Evolutionary conservation across 257 asterid species (phyloP).

Genomic region (Vinca minor): DNA sequence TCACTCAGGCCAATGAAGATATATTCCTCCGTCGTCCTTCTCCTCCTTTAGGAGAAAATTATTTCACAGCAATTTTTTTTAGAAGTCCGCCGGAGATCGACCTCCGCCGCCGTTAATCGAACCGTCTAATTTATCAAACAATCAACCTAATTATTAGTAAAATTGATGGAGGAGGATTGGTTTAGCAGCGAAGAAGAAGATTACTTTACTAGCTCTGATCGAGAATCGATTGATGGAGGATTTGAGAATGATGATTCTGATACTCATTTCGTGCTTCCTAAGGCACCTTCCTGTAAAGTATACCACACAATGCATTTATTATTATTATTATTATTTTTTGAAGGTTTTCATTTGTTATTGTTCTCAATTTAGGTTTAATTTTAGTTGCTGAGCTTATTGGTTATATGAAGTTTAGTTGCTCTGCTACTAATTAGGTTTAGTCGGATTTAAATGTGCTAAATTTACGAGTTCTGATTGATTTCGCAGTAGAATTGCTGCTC

Average conservation of each 20-base stretch:
- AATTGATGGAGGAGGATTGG: slow-evolving; percentile 44
- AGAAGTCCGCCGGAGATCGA: slow-evolving; percentile 10
- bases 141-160: background rate
- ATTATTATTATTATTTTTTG: background rate
- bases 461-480: background rate
- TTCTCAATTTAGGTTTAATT: background rate
- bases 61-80: background rate
- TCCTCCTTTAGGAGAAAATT: background rate
- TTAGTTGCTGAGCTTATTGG: background rate
- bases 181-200: slow-evolving; percentile 52
- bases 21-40: too few species aligned
- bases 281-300: slow-evolving; percentile 63
- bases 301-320: background rate
- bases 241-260: slow-evolving; percentile 56
- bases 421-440: background rate
- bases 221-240: slow-evolving; percentile 45
- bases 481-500: background rate
- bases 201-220: slow-evolving; percentile 46
- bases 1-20: background rate
- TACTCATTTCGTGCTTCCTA: slow-evolving; percentile 33
- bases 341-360: background rate
- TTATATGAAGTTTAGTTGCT: background rate
- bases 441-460: background rate
- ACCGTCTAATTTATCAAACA: background rate
- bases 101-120: background rate